These are phyloP conservation scores for Salix caprea DNA, from an alignment of 345 rosid genomes.

Conservation along the genomic window DNA sequence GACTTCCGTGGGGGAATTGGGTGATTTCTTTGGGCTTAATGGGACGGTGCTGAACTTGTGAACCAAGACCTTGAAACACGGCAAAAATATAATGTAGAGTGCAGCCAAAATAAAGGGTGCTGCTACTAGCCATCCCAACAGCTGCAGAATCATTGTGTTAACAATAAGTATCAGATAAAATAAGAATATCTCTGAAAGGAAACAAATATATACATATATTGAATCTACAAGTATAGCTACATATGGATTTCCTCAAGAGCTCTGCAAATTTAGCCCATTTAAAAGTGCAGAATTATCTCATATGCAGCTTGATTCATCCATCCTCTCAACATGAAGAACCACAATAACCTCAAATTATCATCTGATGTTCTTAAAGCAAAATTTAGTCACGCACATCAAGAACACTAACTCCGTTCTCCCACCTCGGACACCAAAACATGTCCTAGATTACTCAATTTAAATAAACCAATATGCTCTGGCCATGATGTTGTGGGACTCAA, in stretches of 20 bases:
- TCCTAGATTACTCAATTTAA: not conserved
- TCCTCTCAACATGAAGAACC: not conserved
- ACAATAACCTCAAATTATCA: not conserved
- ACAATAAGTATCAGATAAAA: not conserved
- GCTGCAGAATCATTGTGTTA: slow-evolving; percentile 32
- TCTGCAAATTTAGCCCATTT: not conserved
- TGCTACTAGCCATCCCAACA: slow-evolving; percentile 70
- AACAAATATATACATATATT: too few species aligned
- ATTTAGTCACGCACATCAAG: not conserved
- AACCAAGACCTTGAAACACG: slow-evolving; percentile 54
- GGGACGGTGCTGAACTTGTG: slow-evolving; percentile 42
- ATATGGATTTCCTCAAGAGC: not conserved
- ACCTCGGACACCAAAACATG: not conserved
- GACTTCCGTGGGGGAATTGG: slow-evolving; percentile 28
- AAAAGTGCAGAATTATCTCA: not conserved
- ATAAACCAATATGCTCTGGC: not conserved
- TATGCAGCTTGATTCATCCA: not conserved
- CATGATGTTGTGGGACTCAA: not conserved
- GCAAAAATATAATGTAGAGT: slow-evolving; percentile 45
- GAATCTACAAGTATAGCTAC: not conserved
- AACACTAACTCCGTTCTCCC: not conserved
- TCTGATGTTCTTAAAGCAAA: not conserved
- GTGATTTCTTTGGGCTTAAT: slow-evolving; percentile 41
- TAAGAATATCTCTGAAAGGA: not conserved
- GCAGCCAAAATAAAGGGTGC: slow-evolving; percentile 46